Base-by-base conservation (phyloP, 2,329 filamentous ascomycete genomes). In the Plenodomus lindquistii region DNA sequence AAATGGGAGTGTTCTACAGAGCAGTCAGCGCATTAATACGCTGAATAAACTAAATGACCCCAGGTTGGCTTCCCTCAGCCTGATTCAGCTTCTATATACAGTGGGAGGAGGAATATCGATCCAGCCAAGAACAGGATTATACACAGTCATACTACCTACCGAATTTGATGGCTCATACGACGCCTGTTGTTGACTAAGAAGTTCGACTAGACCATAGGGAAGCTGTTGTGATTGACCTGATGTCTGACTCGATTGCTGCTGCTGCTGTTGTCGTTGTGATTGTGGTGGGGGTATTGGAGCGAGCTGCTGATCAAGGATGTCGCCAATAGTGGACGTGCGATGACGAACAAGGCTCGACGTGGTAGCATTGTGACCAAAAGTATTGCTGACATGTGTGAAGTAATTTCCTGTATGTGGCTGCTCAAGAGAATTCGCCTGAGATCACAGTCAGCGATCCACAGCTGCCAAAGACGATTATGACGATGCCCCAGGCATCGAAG, bases 181-280 rank as follows among this genome's bases (percentile, higher is more conserved):
- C 4, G 52, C 40, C 22, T 60, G 52, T 18, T 57, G 48, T 20
- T 65, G 56, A 27, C 52, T 57, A 13, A 60, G 60, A 40, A 63
- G 54, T 16, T 67, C 52, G 2, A 71, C 48, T 0, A 72, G 44
- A 11, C 67, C 67, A 46, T 71, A 71, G 2, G 67, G 69, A 31
- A 70, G 55, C 24, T 50, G 39, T 8, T 55, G 37, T 34, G 24
- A 40, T 39, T 42, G 40, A 31, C 44, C 34, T 22, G 37, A 46
- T 22, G 44, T 29, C 41, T 44, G 35, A 10, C 37, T 40, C 46
- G 50, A 8, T 17, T 38, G 44, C 15, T 53, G 43, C 8, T 49
- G 37, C n/a, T n/a, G n/a, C n/a, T n/a, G n/a, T n/a, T n/a, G n/a
- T n/a, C n/a, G n/a, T n/a, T n/a, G n/a, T n/a, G n/a, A n/a, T n/a